Evolutionary conservation across 306 rosid genomes (phyloP), one percentile per base, ranked within the genome.

Genomic region (Senna siamea): DNA sequence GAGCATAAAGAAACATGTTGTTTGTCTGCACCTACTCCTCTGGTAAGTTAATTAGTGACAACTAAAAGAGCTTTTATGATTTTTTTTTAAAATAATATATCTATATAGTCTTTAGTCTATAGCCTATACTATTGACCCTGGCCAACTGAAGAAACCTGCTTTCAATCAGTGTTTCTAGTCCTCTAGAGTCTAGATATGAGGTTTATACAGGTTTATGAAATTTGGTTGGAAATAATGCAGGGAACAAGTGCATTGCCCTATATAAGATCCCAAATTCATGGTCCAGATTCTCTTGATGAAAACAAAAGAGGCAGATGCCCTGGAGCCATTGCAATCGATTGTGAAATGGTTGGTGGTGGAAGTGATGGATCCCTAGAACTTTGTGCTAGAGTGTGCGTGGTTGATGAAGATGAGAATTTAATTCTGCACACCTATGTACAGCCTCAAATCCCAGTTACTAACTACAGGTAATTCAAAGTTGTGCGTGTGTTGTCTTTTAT

Each of bases 331-430:
- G 89, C 92, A 14, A 63, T 90, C 26, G 95, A 93, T 76, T 93
- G 96, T 80, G 96, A 90, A 84, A 93, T 93, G 95, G 92, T 87
- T 79, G 90, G 90, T 26, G 96, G 98, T 65, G 96, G 96, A 86
- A 83, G 84, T 81, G 98, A 93, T 84, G 98, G 96, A 70, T 67
- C 95, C 0, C 76, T 93, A 56, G 96, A 88, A 71, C 77, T 93
- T 32, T 93, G 98, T 84, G 96, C 87, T 74, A 81, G 94, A 74
- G 87, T 90, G 18, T 88, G 95, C 80, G 80, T 93, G 55, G 81
- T 86, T 32, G 98, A 90, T 72, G 91, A 84, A 85, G 87, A 90
- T 17, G 96, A 93, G 81, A 92, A 85, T 61, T 52, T 93, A 54
- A 80, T 93, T 68, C 84, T 90, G 58, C 88, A 87, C 56, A 66